Conservation (phyloP, 345 rosid genomes). For the Salix brachista region DNA sequence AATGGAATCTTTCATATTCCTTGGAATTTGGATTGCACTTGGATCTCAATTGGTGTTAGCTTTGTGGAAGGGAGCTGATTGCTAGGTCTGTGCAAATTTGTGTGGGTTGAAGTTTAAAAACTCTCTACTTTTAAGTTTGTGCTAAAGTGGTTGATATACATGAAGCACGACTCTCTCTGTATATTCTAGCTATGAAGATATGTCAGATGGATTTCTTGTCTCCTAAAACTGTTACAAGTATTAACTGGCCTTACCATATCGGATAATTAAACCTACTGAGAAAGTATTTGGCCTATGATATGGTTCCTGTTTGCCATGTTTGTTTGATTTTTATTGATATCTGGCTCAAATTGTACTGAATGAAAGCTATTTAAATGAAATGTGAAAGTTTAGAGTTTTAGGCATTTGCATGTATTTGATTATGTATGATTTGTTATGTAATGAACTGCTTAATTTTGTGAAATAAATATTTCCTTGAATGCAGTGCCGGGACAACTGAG, state of each 20-base stretch:
- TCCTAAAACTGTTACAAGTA: neutral
- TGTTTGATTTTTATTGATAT: neutral
- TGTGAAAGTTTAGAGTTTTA: neutral
- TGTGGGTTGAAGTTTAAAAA: neutral
- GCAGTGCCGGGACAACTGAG: conserved; percentile 34
- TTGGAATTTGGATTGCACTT: neutral
- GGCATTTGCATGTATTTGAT: neutral
- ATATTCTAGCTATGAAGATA: neutral
- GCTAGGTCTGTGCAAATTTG: neutral
- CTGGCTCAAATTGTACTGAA: neutral
- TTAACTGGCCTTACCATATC: neutral
- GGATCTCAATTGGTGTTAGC: neutral
- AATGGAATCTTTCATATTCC: neutral
- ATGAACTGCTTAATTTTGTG: neutral
- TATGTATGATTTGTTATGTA: neutral
- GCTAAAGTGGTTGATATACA: neutral
- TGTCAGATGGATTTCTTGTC: neutral
- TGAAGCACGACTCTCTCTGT: neutral
- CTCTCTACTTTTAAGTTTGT: neutral
- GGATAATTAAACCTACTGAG: neutral
- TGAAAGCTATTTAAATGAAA: neutral
- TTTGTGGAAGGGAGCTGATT: neutral
- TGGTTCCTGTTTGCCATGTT: neutral
- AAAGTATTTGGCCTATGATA: neutral
- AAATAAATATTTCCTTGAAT: conserved; percentile 5